Conservation (phyloP, 2,329 filamentous ascomycete species). For the Fusarium penzigii region DNA sequence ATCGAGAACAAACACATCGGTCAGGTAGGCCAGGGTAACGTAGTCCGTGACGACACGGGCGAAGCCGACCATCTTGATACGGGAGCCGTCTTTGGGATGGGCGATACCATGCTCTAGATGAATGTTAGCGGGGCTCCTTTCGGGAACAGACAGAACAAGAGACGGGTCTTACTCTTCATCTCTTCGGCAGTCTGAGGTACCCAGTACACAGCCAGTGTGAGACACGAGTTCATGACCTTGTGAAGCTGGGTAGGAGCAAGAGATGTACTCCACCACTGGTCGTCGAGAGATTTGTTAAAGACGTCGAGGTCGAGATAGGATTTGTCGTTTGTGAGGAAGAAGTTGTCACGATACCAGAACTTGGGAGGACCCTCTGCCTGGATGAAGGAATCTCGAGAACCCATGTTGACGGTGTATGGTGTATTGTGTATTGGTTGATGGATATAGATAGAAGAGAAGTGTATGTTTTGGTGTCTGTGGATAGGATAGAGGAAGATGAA, state of each 20-base stretch:
- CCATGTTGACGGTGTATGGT: slow-evolving; percentile 18
- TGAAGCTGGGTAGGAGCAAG: slow-evolving; percentile 50
- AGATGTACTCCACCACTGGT: slow-evolving; percentile 61
- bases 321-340: slow-evolving; percentile 63
- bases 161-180: slow-evolving; percentile 42
- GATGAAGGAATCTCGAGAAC: slow-evolving; percentile 26
- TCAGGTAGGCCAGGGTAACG: slow-evolving; percentile 66
- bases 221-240: slow-evolving; percentile 56
- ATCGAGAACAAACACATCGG: slow-evolving; percentile 66
- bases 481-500: background rate
- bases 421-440: too few relatives aligned
- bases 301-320: slow-evolving; percentile 53
- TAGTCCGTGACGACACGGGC: slow-evolving; percentile 67
- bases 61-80: slow-evolving; percentile 41
- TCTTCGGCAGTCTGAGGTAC: slow-evolving; percentile 40
- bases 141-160: too few relatives aligned
- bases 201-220: slow-evolving; percentile 61
- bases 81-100: slow-evolving; percentile 31
- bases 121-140: slow-evolving; percentile 14
- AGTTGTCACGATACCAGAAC: slow-evolving; percentile 55
- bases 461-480: too few relatives aligned
- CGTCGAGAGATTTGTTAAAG: slow-evolving; percentile 57
- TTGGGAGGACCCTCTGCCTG: slow-evolving; percentile 35
- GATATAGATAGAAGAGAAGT: too few relatives aligned
- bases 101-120: slow-evolving; percentile 34